Percentiles rank a stretch among this genome's conserved stretches.
phyloP scores from a whole-genome alignment of 257 asterid species.

The Anisodus tanguticus region DNA sequence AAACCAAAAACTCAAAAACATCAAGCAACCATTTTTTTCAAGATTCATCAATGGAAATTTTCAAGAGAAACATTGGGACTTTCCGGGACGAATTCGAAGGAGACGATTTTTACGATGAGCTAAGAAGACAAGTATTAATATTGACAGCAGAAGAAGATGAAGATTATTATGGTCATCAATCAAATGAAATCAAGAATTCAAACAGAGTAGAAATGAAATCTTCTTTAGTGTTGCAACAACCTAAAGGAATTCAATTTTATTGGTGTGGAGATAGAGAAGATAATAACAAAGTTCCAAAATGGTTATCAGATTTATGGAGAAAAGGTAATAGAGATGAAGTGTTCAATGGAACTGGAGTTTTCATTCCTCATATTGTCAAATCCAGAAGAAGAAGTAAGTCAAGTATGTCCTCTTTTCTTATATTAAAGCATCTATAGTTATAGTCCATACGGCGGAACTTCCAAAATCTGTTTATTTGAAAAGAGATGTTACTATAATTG shows the following conservation, averaged over 20 bases:
- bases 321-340: conserved; percentile 42
- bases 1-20: not conserved
- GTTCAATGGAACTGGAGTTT: conserved; percentile 75
- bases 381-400: conserved; percentile 50
- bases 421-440: not conserved
- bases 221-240: conserved; percentile 24
- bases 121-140: conserved; percentile 31
- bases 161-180: not conserved
- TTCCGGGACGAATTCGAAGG: conserved; percentile 42
- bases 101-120: conserved; percentile 31
- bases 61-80: conserved; percentile 26
- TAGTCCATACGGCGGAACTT: not conserved
- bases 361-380: conserved; percentile 69
- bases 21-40: not conserved
- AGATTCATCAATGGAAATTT: conserved; percentile 43
- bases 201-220: not conserved
- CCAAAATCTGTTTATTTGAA: not conserved
- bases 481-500: no score
- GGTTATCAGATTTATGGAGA: conserved; percentile 65
- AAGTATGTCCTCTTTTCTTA: conserved; percentile 44
- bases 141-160: conserved; percentile 35
- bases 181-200: not conserved
- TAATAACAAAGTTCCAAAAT: conserved; percentile 48
- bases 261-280: conserved; percentile 58
- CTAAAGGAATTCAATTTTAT: conserved; percentile 38